phyloP scores from a whole-genome alignment of 176 grass and related monocot species.

The Zoysia japonica region DNA sequence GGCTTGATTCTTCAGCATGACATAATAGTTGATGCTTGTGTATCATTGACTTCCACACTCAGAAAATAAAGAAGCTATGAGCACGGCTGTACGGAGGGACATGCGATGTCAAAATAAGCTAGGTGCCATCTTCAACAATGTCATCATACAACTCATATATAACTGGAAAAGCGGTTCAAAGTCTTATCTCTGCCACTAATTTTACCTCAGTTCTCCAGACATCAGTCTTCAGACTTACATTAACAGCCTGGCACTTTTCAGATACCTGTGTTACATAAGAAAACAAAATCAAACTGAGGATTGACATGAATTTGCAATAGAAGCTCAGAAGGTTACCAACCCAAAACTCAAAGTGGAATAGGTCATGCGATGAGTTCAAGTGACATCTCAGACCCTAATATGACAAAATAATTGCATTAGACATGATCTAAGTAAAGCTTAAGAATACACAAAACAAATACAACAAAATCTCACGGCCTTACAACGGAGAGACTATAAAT shows the following conservation, averaged over 20 bases:
- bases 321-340: conserved; percentile 79
- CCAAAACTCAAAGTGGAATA: conserved; percentile 97
- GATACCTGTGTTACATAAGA: conserved; percentile 60
- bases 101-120: background rate
- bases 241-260: conserved; percentile 80
- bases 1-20: conserved; percentile 9
- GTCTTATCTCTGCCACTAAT: background rate
- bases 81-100: background rate
- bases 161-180: conserved; percentile 20
- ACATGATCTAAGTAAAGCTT: conserved; percentile 2
- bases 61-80: conserved; percentile 27
- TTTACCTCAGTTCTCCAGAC: conserved; percentile 77
- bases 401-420: conserved; percentile 37
- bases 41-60: conserved; percentile 15
- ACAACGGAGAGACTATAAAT: conserved; percentile 13
- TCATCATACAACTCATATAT: background rate
- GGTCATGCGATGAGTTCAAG: conserved; percentile 84
- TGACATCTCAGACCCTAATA: conserved; percentile 88
- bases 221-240: conserved; percentile 84
- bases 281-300: conserved; percentile 32
- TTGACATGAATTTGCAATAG: conserved; percentile 26
- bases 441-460: background rate
- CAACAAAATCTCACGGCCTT: background rate
- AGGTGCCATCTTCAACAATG: background rate
- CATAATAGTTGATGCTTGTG: background rate